Base-by-base conservation (phyloP, 2,329 filamentous ascomycete species). In the Colletotrichum sp. region DNA sequence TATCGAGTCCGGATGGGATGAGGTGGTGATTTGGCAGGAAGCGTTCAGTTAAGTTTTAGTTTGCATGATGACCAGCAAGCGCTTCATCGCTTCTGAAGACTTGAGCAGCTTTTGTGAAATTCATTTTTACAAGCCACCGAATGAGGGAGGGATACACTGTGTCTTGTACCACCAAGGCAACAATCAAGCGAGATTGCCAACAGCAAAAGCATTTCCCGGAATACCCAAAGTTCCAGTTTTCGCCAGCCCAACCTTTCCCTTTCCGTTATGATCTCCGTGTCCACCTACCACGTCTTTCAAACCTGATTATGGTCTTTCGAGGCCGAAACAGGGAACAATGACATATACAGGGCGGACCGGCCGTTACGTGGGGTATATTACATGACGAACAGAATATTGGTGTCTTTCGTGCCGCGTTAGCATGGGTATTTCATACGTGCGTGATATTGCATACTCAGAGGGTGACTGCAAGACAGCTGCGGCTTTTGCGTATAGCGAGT, bases 391-490 rank as follows among this genome's bases (percentile, higher is more conserved):
- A 92, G 84, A 63, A 93, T 82, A 81, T 92, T 90, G 74, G 91
- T 93, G 82, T 93, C 91, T 70, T 16, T 32, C 16, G 36, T 92
- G 75, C 27, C 27, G 60, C 16, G 48, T 76, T 52, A 76, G 74
- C 34, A 19, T 39, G 32, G 57, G 22, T 25, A 34, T 66, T 48
- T 48, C 28, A 68, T 61, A 25, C 22, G 44, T 28, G 16, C 6
- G 8, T 8, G 13, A 36, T 13, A 44, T 48, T 67, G 86, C 93
- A 88, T 93, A 98, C 96, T 95, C 84, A 99, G 88, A 72, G 97
- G 97, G 85, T 99, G 97, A 86, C 96, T 98, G 88, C 96, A 98
- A 82, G 96, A 98, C 80, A 99, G 88, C 88, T 99, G 97, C 74
- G 97, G 97, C 88, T 98, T 98, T 88, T 99, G 97, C 13, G 91